Conservation (phyloP, 2,329 filamentous ascomycete genomes). For the Clonostachys chloroleuca region DNA sequence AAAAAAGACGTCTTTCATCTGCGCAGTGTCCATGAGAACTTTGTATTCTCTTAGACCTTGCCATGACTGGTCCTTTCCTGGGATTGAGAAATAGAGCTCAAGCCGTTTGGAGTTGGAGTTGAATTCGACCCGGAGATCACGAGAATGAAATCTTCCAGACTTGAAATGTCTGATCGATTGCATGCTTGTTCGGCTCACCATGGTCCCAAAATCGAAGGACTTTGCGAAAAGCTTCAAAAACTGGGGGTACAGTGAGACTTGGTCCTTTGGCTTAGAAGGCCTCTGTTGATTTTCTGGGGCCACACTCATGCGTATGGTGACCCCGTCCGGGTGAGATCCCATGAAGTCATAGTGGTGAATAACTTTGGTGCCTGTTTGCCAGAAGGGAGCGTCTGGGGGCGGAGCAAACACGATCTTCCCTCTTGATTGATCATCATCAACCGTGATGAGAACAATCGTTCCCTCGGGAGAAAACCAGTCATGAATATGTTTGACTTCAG, state of each 20-base stretch:
- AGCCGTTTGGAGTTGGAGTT: slow-evolving; percentile 20
- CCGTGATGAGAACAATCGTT: not conserved
- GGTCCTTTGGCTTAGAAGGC: too few relatives aligned
- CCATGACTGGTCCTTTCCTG: slow-evolving; percentile 4
- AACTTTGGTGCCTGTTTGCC: too few relatives aligned
- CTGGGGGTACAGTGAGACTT: too few relatives aligned
- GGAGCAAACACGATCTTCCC: too few relatives aligned
- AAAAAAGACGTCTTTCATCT: slow-evolving; percentile 38
- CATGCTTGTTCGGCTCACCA: slow-evolving; percentile 47
- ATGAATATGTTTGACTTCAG: not conserved
- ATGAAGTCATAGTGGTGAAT: too few relatives aligned
- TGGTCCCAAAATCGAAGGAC: slow-evolving; percentile 57
- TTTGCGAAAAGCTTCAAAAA: not conserved
- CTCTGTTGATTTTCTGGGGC: too few relatives aligned
- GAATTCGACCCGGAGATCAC: slow-evolving; percentile 18
- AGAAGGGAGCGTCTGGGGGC: too few relatives aligned
- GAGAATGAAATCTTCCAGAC: not conserved
- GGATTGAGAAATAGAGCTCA: slow-evolving; percentile 20
- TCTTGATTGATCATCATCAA: too few relatives aligned
- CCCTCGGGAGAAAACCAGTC: not conserved
- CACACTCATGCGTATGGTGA: too few relatives aligned
- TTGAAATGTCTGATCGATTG: not conserved
- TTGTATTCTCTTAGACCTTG: slow-evolving; percentile 25
- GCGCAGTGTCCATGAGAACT: slow-evolving; percentile 35
- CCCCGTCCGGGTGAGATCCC: too few relatives aligned